Conservation (phyloP, 108 stramenopile species). For the Skeletonema potamos region DNA sequence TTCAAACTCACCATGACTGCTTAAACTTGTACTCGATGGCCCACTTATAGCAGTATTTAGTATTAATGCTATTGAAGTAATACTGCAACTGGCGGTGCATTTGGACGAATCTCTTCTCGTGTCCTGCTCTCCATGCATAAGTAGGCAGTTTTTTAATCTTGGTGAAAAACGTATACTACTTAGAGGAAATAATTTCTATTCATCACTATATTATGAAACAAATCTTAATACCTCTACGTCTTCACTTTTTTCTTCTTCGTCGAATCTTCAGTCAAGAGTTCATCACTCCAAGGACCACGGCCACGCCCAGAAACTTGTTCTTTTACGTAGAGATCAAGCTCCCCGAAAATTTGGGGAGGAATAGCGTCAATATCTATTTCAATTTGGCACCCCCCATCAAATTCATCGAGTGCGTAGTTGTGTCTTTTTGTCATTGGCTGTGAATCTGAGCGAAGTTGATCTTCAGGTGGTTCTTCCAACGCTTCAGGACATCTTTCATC, state of each 20-base stretch:
- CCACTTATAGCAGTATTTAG: too few relatives aligned
- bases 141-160: too few relatives aligned
- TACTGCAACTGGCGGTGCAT: too few relatives aligned
- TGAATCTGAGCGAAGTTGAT: constrained; percentile 30
- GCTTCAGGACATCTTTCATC: constrained; percentile 87
- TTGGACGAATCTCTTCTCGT: too few relatives aligned
- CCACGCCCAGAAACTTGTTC: constrained; percentile 45
- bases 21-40: too few relatives aligned
- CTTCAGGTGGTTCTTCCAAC: constrained; percentile 56
- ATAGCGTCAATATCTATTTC: constrained; percentile 92
- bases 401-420: constrained; percentile 37
- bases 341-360: constrained; percentile 70
- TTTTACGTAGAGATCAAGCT: constrained; percentile 65
- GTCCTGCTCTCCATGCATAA: too few relatives aligned
- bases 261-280: constrained; percentile 21
- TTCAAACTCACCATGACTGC: too few relatives aligned
- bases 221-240: not conserved
- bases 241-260: constrained; percentile 30
- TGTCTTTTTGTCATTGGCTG: constrained; percentile 18
- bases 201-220: too few relatives aligned
- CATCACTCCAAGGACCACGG: constrained; percentile 46
- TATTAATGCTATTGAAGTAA: too few relatives aligned
- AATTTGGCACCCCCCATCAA: constrained; percentile 60
- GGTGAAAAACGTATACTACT: too few relatives aligned
- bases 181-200: not conserved